phyloP scores from a whole-genome alignment of 2,329 filamentous ascomycete genomes.

The Malbranchea cinnamomea region DNA sequence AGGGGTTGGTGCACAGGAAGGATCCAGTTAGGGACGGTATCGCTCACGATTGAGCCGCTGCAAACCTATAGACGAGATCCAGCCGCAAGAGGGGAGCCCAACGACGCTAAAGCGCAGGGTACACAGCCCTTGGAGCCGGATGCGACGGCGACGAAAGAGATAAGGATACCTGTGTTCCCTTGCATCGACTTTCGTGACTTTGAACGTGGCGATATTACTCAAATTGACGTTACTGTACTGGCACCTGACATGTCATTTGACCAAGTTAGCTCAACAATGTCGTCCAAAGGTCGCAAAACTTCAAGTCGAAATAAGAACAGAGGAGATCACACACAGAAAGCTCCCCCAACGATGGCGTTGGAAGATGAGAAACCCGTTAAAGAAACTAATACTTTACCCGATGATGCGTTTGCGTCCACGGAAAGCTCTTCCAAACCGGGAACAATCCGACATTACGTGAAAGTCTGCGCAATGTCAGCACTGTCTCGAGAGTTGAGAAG shows the following conservation, averaged over 20 bases:
- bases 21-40: slow-evolving; percentile 33
- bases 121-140: neutral
- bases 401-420: too few species aligned
- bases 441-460: slow-evolving; percentile 7
- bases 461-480: slow-evolving; percentile 4
- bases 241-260: slow-evolving; percentile 17
- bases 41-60: slow-evolving; percentile 34
- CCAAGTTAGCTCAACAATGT: neutral
- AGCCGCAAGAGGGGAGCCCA: neutral
- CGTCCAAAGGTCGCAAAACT: neutral
- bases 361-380: too few species aligned
- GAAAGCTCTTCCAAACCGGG: slow-evolving; percentile 1
- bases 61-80: slow-evolving; percentile 1
- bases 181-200: slow-evolving; percentile 18
- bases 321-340: too few species aligned
- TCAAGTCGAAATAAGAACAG: too few species aligned
- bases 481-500: slow-evolving; percentile 2
- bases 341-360: too few species aligned
- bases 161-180: slow-evolving; percentile 15
- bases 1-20: slow-evolving; percentile 40
- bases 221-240: slow-evolving; percentile 25
- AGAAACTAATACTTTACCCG: too few species aligned
- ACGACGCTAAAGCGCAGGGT: neutral
- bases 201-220: slow-evolving; percentile 18
- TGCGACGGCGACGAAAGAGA: slow-evolving; percentile 4